Evolutionary conservation across 768 basidiomycete species (phyloP), one percentile per base, ranked within the genome.

Genomic region (Filobasidium wieringae): DNA sequence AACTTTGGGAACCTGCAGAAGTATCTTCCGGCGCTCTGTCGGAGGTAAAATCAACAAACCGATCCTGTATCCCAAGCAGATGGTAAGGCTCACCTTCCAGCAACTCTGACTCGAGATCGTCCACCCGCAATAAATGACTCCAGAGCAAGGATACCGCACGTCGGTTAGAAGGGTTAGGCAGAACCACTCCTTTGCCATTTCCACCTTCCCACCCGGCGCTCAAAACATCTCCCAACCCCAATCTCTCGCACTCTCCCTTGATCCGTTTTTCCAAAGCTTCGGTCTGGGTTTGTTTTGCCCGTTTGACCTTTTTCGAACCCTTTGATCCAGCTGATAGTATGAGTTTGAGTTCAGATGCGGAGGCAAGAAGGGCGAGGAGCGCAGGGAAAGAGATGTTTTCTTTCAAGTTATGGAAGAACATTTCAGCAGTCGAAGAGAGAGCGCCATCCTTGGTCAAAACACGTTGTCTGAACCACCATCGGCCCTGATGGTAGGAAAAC

Each of bases 381-480:
- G 88, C 84, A 30, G 80, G 77, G 63, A 88, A 80, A 0, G 78
- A 79, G 7, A 86, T 84, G 26, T 85, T 83, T 68, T 99, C 93
- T 29, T 79, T 81, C n/a, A 96, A 65, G 4, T 79, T 77, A 70
- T 86, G 88, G 83, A 95, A 99, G 77, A 90, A 90, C 0, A 79
- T 77, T 30, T 88, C 83, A 2, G 93, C 93, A 0, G 89, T 87
- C 37, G 77, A 78, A 24, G 84, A 82, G 59, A 88, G 78, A 56
- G 95, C 79, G 39, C 90, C 89, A 63, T 99, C 95, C 73, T 95
- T 92, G 15, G 95, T 99, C 73, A 81, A 84, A 63, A 82, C 79
- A 57, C 87, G 80, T 64, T 83, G 87, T 4, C 89, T 88, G 68
- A 96, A 99, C 95, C 95, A 99, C 95, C 95, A 97, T 32, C 84